Base-by-base conservation (phyloP, 2,329 filamentous ascomycete species). In the Colletotrichum sp. region DNA sequence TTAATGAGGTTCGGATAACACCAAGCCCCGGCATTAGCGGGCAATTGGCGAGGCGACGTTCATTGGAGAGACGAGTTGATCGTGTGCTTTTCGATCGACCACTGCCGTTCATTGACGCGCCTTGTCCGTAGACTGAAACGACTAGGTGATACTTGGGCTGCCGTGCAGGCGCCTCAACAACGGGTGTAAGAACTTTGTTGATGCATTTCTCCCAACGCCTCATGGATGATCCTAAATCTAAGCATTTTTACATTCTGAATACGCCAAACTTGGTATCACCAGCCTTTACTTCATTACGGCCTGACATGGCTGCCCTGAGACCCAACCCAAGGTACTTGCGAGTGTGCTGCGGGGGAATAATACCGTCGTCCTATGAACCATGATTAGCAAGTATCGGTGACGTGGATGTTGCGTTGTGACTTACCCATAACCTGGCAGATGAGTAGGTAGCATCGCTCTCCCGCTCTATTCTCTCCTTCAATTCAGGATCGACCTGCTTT, bases 401-500 rank as follows among this genome's bases (percentile, higher is more conserved):
- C 63, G 62, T 71, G 64, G 36, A 32, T 8, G 36, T 7, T 28
- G 78, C 36, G 30, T 9, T 26, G 78, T 30, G 28, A 87, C 89
- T 85, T 80, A 91, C 96, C 97, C 97, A 99, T 80, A 99, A 85
- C 77, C 96, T 90, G 7, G 97, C 96, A 36, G 93, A 95, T 2
- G 95, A 97, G 85, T 96, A 99, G 1, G 94, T 92, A 1, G 95
- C 95, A 80, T 98, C 95, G 71, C 95, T 98, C 88, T 99, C 96
- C 68, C 90, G 89, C 83, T 99, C 96, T 80, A 99, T 99, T 62
- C 96, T 90, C 55, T 92, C 92, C 85, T 94, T 95, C 77, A 99
- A 88, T 77, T 93, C 93, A 0, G 95, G 94, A 83, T 98, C 96
- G 2, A 92, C 93, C 76, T 92, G 92, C 85, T 95, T 94, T 10